Evolutionary conservation across 176 grass and related monocot genomes (phyloP).

Genomic region (Puya raimondii): DNA sequence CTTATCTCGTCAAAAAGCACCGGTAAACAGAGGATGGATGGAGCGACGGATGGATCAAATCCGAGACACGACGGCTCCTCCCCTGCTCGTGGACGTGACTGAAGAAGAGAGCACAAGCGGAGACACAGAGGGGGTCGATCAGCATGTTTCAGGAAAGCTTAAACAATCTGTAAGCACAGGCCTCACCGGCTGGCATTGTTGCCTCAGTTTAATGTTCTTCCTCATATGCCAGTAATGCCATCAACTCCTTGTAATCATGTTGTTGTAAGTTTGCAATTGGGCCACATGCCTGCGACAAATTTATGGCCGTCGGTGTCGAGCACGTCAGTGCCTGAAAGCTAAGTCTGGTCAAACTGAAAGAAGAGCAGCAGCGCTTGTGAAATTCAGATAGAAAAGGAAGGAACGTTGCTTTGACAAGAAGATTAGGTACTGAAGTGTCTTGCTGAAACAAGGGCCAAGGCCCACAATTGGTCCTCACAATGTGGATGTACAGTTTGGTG

Average conservation of each 20-base stretch:
- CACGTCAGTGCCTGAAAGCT: slow-evolving; percentile 38
- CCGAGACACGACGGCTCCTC: too few relatives aligned
- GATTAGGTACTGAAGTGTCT: slow-evolving; percentile 83
- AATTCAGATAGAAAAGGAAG: too few relatives aligned
- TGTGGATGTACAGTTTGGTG: slow-evolving; percentile 27
- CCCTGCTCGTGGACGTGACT: too few relatives aligned
- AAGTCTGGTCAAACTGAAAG: slow-evolving; percentile 41
- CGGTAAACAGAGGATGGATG: too few relatives aligned
- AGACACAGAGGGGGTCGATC: too few relatives aligned
- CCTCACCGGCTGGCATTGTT: too few relatives aligned
- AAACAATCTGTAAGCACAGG: too few relatives aligned
- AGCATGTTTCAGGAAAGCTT: slow-evolving; percentile 51
- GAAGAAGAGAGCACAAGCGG: too few relatives aligned
- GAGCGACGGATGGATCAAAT: too few relatives aligned
- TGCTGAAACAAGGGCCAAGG: too few relatives aligned
- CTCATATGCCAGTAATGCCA: slow-evolving; percentile 37
- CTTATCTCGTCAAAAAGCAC: too few relatives aligned
- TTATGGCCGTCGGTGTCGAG: slow-evolving; percentile 40
- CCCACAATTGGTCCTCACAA: too few relatives aligned
- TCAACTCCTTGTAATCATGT: slow-evolving; percentile 49
- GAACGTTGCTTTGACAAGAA: slow-evolving; percentile 92
- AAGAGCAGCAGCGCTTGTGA: slow-evolving; percentile 71
- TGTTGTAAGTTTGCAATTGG: slow-evolving; percentile 42
- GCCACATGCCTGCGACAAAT: slow-evolving; percentile 42
- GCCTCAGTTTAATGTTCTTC: slow-evolving; percentile 57